These are phyloP conservation scores for Heracleum sosnowskyi DNA, from an alignment of 129 eudicot genomes.

Conservation along the genomic window DNA sequence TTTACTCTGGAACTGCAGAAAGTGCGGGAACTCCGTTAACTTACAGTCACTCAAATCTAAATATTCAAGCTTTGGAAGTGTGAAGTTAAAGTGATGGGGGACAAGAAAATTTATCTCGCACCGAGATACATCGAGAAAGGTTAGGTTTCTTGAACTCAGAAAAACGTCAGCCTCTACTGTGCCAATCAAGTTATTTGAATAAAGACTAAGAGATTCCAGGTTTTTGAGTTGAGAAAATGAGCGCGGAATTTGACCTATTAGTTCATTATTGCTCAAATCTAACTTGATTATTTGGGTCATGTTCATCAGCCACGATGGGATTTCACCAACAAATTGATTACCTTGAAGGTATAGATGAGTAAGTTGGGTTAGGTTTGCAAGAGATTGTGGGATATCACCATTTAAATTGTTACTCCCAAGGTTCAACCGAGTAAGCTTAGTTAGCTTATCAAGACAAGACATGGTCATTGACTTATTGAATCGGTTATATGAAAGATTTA, in stretches of 20 bases:
- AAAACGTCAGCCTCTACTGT: constrained; percentile 11
- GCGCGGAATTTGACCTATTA: background rate
- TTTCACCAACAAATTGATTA: background rate
- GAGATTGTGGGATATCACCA: too few relatives aligned
- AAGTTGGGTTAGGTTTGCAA: background rate
- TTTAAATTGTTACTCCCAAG: too few relatives aligned
- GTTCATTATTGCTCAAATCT: background rate
- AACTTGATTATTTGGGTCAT: background rate
- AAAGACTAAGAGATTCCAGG: background rate
- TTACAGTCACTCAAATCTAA: background rate
- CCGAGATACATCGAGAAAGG: background rate
- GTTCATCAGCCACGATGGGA: constrained; percentile 26
- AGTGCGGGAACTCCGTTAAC: background rate
- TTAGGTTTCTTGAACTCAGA: constrained; percentile 13
- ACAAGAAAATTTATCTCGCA: background rate
- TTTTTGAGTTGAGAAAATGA: constrained; percentile 19
- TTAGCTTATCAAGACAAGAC: too few relatives aligned
- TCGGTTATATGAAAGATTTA: too few relatives aligned
- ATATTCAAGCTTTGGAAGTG: background rate
- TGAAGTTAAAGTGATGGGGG: constrained; percentile 8
- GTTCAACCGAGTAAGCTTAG: too few relatives aligned
- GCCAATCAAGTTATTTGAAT: constrained; percentile 13
- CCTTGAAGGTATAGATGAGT: background rate
- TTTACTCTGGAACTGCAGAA: too few relatives aligned
- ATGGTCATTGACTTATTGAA: too few relatives aligned